Evolutionary conservation across 768 basidiomycete genomes (phyloP).

Genomic region (Sarcodon sp.): DNA sequence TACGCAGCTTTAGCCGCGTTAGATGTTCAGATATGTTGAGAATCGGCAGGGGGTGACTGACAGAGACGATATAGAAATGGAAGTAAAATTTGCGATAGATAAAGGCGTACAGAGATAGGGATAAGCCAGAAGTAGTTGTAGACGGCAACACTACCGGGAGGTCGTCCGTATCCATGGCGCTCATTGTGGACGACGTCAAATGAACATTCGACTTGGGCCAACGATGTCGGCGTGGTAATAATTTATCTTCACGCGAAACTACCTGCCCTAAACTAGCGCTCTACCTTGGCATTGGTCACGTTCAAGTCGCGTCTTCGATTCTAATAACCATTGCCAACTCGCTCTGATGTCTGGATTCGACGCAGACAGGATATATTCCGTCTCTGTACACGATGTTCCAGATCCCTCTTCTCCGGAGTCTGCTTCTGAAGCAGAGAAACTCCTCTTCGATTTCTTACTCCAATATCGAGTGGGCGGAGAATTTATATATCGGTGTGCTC

Average conservation of each 20-base stretch:
- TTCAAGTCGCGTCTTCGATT: slow-evolving; percentile 1
- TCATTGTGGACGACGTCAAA: slow-evolving; percentile 18
- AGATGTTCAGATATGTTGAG: slow-evolving; percentile 95
- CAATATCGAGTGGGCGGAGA: slow-evolving; percentile 83
- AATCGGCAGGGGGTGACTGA: slow-evolving; percentile 90
- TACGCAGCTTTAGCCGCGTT: slow-evolving; percentile 73
- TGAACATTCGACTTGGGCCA: neutral
- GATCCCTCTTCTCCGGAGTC: slow-evolving; percentile 47
- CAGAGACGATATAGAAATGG: slow-evolving; percentile 4
- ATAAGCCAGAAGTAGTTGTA: slow-evolving; percentile 59
- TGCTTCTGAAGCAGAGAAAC: slow-evolving; percentile 70
- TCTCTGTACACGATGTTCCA: slow-evolving; percentile 61
- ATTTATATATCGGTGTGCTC: slow-evolving; percentile 76
- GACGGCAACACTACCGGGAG: slow-evolving; percentile 62
- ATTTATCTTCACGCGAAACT: slow-evolving; percentile 2
- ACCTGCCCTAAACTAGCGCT: slow-evolving; percentile 7
- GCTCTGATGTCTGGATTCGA: slow-evolving; percentile 79
- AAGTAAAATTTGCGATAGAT: neutral
- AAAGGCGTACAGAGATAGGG: slow-evolving; percentile 53
- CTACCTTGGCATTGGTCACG: neutral
- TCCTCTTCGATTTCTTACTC: slow-evolving; percentile 76
- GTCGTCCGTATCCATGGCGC: slow-evolving; percentile 71
- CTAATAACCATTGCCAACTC: neutral
- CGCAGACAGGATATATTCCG: slow-evolving; percentile 65
- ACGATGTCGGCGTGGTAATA: neutral